Evolutionary conservation across 179 eudicot genomes (phyloP).

Genomic region (Sideroxylon spinosum): DNA sequence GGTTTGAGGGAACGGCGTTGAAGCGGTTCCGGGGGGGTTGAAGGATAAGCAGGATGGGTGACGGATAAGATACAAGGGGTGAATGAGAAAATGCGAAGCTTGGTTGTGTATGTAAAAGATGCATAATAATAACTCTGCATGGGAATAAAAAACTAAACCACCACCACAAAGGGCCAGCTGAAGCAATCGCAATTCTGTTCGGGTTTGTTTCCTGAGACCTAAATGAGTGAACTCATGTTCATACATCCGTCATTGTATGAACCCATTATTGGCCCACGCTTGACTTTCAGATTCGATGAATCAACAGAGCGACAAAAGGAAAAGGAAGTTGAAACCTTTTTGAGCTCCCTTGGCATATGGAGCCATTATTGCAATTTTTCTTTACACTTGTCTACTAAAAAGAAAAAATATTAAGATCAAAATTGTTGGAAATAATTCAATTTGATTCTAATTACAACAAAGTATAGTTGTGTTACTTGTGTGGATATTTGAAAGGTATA

Average conservation of each 20-base stretch:
- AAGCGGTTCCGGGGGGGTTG: conserved; percentile 15
- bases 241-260: neutral
- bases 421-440: no score
- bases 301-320: neutral
- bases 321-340: neutral
- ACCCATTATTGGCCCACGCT: neutral
- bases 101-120: neutral
- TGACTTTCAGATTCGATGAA: conserved; percentile 5
- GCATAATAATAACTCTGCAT: neutral
- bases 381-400: no score
- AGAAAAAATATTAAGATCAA: no score
- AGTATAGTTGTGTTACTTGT: no score
- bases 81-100: no score
- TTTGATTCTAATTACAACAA: no score
- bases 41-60: conserved; percentile 16
- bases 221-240: neutral
- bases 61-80: neutral
- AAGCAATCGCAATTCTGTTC: neutral
- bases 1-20: conserved; percentile 19
- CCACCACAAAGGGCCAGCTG: no score
- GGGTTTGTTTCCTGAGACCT: neutral
- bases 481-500: no score
- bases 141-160: no score
- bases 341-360: neutral
- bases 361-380: neutral